These are phyloP conservation scores for Naganishia kalamii DNA, from an alignment of 768 basidiomycete species.

Conservation along the genomic window DNA sequence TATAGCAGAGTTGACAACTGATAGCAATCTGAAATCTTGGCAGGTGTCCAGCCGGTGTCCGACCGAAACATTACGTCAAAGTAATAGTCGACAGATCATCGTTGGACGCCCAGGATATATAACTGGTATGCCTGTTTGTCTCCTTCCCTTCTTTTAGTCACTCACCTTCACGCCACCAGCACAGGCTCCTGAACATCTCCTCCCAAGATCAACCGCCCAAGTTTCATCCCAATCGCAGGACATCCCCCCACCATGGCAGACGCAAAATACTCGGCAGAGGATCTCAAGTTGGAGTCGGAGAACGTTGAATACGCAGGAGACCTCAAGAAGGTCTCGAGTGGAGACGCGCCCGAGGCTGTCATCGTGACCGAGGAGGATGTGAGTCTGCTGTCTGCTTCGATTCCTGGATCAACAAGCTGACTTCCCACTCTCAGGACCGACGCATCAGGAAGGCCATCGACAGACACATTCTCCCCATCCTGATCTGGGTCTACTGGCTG, in stretches of 20 bases:
- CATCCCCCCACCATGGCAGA: constrained; percentile 9
- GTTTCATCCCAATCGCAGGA: too few relatives aligned
- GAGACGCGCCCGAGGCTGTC: neutral
- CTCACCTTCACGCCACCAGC: too few relatives aligned
- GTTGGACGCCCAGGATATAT: too few relatives aligned
- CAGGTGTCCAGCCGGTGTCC: too few relatives aligned
- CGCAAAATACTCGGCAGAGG: neutral
- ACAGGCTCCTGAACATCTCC: too few relatives aligned
- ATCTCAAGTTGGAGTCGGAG: neutral
- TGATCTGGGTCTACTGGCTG: constrained; percentile 45
- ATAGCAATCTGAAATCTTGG: too few relatives aligned
- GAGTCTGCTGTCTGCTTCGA: constrained; percentile 19
- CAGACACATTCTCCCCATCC: constrained; percentile 30
- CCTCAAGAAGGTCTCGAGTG: neutral
- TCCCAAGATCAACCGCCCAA: too few relatives aligned
- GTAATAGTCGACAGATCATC: too few relatives aligned
- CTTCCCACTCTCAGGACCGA: neutral
- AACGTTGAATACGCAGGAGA: constrained; percentile 8
- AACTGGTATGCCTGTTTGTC: too few relatives aligned
- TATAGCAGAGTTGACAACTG: too few relatives aligned
- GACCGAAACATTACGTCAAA: too few relatives aligned
- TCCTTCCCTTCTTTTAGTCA: too few relatives aligned
- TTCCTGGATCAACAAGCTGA: neutral
- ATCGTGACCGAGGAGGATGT: constrained; percentile 41
- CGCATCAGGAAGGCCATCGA: constrained; percentile 28